A percentile compares a stretch with the other conserved stretches of the same genome.
These are phyloP conservation scores for Cinchona pubescens DNA, from an alignment of 257 asterid species.

Conservation along the genomic window DNA sequence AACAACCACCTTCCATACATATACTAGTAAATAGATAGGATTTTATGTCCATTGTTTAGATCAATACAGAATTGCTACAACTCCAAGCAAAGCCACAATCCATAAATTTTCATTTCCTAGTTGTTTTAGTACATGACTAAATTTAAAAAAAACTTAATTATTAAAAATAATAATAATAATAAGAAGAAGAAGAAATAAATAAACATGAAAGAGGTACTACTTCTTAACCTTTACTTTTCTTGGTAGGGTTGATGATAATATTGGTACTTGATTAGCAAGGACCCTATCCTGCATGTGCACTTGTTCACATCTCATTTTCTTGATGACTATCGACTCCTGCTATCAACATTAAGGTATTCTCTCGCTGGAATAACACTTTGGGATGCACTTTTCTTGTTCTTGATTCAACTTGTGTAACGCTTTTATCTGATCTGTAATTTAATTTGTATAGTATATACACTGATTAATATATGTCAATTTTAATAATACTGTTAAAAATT, in stretches of 20 bases:
- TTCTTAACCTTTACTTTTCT: too few species aligned
- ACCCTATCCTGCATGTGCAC: slow-evolving; percentile 19
- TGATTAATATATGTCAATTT: too few species aligned
- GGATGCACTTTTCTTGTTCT: background rate
- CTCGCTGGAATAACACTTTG: background rate
- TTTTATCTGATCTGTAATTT: too few species aligned
- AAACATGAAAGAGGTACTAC: too few species aligned
- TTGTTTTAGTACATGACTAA: background rate
- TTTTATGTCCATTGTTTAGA: background rate
- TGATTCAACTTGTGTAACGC: background rate
- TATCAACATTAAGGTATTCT: background rate
- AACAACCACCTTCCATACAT: background rate
- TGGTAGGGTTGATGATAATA: slow-evolving; percentile 6
- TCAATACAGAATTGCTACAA: background rate
- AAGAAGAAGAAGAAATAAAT: background rate
- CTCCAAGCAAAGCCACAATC: background rate
- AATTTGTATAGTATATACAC: too few species aligned
- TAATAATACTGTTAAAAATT: too few species aligned
- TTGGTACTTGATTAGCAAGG: slow-evolving; percentile 9
- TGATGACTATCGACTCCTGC: background rate
- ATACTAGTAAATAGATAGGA: background rate
- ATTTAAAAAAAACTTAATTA: too few species aligned
- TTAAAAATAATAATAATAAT: background rate
- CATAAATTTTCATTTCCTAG: background rate
- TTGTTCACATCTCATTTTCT: slow-evolving; percentile 17